Evolutionary conservation across 169 alveolate species (phyloP), one percentile per base, ranked within the genome.

Genomic region (Theileria equi): DNA sequence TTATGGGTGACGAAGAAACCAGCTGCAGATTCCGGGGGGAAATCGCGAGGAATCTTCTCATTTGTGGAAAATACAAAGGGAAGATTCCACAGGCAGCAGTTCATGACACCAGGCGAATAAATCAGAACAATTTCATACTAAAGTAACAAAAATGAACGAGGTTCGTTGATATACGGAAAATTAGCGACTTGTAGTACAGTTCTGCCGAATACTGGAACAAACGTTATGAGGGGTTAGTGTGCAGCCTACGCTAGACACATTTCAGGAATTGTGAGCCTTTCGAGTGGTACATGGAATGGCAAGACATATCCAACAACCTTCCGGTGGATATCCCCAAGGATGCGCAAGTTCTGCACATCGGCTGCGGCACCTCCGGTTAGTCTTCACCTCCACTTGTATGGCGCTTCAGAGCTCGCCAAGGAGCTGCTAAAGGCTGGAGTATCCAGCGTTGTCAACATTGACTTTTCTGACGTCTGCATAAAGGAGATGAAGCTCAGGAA

Each of bases 211-310:
- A 74, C 57, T 74, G 80, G 81, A 74, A 74, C 79, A n/a, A 40
- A 49, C 67, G 60, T 2, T 74, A 62, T 50, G 61, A 16, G 44
- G 49, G 58, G 79, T 60, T 21, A 60, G 19, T 58, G 34, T 32
- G 25, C 32, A 32, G 59, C 62, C 25, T 29, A 3, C 32, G 2
- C 28, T 26, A 28, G 6, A 6, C 16, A 43, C 2, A 17, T 53
- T 25, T 1, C 35, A 73, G 84, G 26, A 43, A 8, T 26, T 34
- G 28, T 29, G 84, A 28, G 25, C 28, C 67, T 23, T 40, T 36
- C 26, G 86, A 77, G 25, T 77, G 86, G 86, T 77, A 77, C 76
- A 47, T 23, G 34, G 47, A 40, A 21, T 77, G 86, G 86, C 34
- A 26, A 8, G 53, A 52, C 10, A 6, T 77, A 23, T 53, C 60